Evolutionary conservation across 164 flowering plant genomes (phyloP), one percentile per base, ranked within the genome.

Genomic region (Aristolochia californica): DNA sequence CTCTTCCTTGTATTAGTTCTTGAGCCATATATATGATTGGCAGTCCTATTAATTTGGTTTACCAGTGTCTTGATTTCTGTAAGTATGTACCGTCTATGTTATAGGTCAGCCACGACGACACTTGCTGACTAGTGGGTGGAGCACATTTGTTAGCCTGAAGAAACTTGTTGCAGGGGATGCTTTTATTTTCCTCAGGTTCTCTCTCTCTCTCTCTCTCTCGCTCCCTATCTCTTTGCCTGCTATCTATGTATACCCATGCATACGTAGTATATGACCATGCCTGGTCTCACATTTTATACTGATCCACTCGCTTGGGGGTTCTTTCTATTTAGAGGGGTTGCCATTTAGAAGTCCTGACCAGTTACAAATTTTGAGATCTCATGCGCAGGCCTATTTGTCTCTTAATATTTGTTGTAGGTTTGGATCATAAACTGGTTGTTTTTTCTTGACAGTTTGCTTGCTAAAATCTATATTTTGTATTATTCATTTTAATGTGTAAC

Each of bases 91-190:
- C n/a, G n/a, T 49, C 43, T 17, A 14, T 13, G 45, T 69, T 13
- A 59, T 48, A 82, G 91, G 88, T 60, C 75, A 82, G 38, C 86
- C 91, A 10, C 80, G 61, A 66, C 60, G 86, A n/a, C 91, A 85
- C 62, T 62, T 82, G 74, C 78, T 85, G 55, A 79, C 81, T 1
- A 79, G 70, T 56, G 91, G 88, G 45, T 85, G 91, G 88, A 82
- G 85, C 59, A 55, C 60, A 20, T 83, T 82, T 71, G 79, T 81
- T 3, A 56, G 71, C 43, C 51, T 80, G 26, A 85, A 85, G 66
- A 78, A 60, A 69, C 78, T 83, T 34, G 72, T 64, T 45, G 64
- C 84, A 17, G 88, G 88, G 45, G 88, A 85, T 65, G 40, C 80
- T 62, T 80, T 75, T 50, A 77, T 80, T 60, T 73, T 68, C 60